phyloP scores from a whole-genome alignment of 345 rosid species.

The Garcia nutans region DNA sequence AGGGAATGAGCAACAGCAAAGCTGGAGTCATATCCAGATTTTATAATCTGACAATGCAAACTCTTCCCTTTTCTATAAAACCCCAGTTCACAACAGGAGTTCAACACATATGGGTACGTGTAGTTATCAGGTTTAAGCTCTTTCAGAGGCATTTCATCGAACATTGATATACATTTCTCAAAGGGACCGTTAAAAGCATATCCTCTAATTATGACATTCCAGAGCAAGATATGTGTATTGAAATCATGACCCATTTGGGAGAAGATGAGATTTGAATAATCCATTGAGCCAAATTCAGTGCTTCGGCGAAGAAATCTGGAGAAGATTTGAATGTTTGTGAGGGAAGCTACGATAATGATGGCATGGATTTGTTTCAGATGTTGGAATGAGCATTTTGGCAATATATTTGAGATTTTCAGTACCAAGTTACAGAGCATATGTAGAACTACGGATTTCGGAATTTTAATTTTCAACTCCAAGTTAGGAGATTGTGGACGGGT shows the following conservation, averaged over 20 bases:
- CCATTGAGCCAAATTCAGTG: slow-evolving; percentile 30
- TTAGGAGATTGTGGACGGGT: neutral
- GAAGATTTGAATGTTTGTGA: slow-evolving; percentile 22
- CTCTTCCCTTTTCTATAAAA: slow-evolving; percentile 22
- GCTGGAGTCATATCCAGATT: slow-evolving; percentile 30
- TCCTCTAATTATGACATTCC: slow-evolving; percentile 29
- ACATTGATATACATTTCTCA: slow-evolving; percentile 12
- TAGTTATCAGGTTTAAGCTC: slow-evolving; percentile 21
- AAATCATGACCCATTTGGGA: slow-evolving; percentile 20
- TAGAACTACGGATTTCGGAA: neutral
- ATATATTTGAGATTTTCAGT: slow-evolving; percentile 14
- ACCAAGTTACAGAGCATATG: slow-evolving; percentile 21
- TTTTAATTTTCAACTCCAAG: neutral
- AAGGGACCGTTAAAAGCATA: slow-evolving; percentile 22
- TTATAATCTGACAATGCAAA: slow-evolving; percentile 31
- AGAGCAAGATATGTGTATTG: slow-evolving; percentile 8
- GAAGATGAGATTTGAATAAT: slow-evolving; percentile 30
- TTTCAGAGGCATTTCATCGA: slow-evolving; percentile 25
- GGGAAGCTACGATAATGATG: slow-evolving; percentile 25
- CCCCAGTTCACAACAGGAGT: slow-evolving; percentile 16
- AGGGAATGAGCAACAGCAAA: slow-evolving; percentile 25
- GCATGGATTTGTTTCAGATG: slow-evolving; percentile 41
- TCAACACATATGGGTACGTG: slow-evolving; percentile 26
- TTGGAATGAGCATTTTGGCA: slow-evolving; percentile 27
- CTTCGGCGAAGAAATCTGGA: slow-evolving; percentile 33